Base-by-base conservation (phyloP, 2,329 filamentous ascomycete genomes). In the Penicillium sp. region DNA sequence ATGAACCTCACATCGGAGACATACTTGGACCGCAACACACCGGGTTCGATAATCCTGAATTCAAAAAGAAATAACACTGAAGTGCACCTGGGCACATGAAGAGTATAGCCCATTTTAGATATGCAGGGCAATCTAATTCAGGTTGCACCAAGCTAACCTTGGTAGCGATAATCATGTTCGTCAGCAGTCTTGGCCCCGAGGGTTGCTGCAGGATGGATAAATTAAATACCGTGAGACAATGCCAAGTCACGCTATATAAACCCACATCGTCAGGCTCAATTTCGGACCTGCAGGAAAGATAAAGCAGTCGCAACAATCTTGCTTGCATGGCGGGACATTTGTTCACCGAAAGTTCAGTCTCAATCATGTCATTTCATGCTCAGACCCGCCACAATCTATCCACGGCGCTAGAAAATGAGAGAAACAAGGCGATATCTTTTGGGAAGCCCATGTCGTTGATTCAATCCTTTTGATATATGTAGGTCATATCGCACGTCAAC, bases 191-290 rank as follows among this genome's bases (percentile, higher is more conserved):
- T 47, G 24, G 45, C 16, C 26, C 14, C 14, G 16, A 47, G 7
- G 10, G 14, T 47, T 47, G 26, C 27, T 47, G 45, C 45, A 31
- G 45, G 45, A 47, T 47, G 45, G 45, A 22, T 47, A 47, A 47
- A 47, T 27, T 47, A 7, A 29, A 33, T 31, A 33, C 45, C 45
- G 26, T 47, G 45, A 47, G 26, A 47, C 45, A 31, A 10, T 19
- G 45, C 45, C 45, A 47, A 47, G 45, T 22, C 45, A 9, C 45
- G 24, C 45, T 47, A 47, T 31, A 47, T 47, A 27, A 27, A 16
- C 31, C 24, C 16, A 21, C 45, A 33, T 16, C 8, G 7, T 39
- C 19, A 39, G n/a, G n/a, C 37, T 39, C n/a, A 7, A 21, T 19
- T 0, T 39, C n/a, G 16, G 13, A 35, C 6, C n/a, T 8, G 7